These are phyloP conservation scores for Alternaria solani DNA, from an alignment of 2,329 filamentous ascomycete species.

Conservation along the genomic window DNA sequence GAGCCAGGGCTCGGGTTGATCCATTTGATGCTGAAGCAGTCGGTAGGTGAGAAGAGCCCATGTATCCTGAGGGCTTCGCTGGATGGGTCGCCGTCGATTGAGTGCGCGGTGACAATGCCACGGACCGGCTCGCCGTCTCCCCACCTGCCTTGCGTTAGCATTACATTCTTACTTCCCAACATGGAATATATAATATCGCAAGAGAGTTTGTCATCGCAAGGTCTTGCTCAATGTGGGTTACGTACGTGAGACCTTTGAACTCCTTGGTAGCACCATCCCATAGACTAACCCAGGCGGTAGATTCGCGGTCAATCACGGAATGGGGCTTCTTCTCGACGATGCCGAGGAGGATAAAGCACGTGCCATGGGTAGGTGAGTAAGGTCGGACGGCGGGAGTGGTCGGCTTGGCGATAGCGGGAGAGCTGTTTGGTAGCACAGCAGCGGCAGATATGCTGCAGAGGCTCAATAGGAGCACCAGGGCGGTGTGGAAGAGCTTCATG, in stretches of 20 bases:
- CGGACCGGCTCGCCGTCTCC: neutral
- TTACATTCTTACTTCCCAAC: neutral
- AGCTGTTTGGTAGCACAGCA: neutral
- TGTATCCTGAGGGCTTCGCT: neutral
- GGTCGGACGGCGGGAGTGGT: neutral
- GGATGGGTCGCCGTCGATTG: neutral
- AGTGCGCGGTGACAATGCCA: neutral
- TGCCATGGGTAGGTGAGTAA: neutral
- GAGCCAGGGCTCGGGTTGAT: neutral
- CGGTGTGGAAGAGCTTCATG: no score
- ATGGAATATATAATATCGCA: neutral
- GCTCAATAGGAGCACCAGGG: no score
- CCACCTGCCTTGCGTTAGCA: neutral
- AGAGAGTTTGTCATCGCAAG: neutral
- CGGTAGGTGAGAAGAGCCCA: neutral
- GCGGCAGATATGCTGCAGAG: no score
- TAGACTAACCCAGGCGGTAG: neutral
- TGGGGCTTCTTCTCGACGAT: conserved; percentile 1
- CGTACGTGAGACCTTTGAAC: neutral
- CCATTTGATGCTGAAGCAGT: neutral
- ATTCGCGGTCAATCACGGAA: neutral
- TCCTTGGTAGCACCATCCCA: neutral
- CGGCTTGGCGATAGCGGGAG: neutral
- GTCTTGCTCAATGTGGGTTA: neutral
- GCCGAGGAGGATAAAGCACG: neutral